Evolutionary conservation across 139 green algal species (phyloP).

Genomic region (Pycnococcus provasolii): DNA sequence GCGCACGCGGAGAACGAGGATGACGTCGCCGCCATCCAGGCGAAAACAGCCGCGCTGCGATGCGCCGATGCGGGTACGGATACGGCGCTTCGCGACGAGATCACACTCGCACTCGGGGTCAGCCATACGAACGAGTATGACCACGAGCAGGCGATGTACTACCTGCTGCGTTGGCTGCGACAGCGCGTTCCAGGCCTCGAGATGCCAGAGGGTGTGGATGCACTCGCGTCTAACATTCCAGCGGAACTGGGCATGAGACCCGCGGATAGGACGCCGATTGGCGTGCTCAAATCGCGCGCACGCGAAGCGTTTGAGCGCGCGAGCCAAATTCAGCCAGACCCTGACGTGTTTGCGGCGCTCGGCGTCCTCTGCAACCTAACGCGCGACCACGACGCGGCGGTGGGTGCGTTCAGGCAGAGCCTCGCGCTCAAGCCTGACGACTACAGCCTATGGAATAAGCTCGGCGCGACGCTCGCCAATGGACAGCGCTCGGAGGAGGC

Average conservation of each 20-base stretch:
- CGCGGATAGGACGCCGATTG: no score
- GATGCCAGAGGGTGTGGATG: no score
- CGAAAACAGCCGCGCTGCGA: background rate
- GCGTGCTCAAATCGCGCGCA: no score
- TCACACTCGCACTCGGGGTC: constrained; percentile 72
- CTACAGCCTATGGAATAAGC: constrained; percentile 85
- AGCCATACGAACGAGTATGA: constrained; percentile 96
- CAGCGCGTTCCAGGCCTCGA: constrained; percentile 6
- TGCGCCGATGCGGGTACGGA: background rate
- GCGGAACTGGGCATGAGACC: no score
- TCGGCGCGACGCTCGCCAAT: constrained; percentile 81
- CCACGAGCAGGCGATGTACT: constrained; percentile 45
- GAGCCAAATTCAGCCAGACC: constrained; percentile 33
- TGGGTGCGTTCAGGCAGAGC: constrained; percentile 57
- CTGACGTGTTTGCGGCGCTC: constrained; percentile 69
- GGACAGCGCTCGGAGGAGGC: constrained; percentile 56
- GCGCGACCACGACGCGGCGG: constrained; percentile 63
- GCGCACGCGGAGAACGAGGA: constrained; percentile 98
- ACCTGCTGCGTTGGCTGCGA: constrained; percentile 62
- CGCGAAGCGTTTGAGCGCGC: no score
- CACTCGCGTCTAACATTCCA: no score
- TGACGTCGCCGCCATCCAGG: constrained; percentile 56
- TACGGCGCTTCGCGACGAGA: background rate
- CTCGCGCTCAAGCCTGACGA: constrained; percentile 42
- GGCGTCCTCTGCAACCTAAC: constrained; percentile 86